A percentile compares a stretch with the other conserved stretches of the same genome.
These are phyloP conservation scores for Suillus decipiens DNA, from an alignment of 768 basidiomycete species.

Conservation along the genomic window DNA sequence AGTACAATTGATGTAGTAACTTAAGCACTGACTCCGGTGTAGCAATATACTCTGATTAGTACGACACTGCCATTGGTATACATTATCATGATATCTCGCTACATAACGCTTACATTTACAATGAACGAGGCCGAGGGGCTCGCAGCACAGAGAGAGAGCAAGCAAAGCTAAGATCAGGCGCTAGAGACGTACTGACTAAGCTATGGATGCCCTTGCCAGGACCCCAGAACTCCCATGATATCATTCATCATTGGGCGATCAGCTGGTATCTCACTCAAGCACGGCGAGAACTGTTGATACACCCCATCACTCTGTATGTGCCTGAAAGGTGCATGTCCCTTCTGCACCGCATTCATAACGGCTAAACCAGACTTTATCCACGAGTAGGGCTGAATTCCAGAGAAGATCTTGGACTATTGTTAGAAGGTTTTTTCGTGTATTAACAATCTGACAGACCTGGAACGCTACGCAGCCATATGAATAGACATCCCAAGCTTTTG, in stretches of 20 bases:
- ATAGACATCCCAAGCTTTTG: slow-evolving; percentile 13
- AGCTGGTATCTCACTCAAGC: neutral
- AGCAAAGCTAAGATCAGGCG: too few relatives aligned
- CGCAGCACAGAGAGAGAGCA: too few relatives aligned
- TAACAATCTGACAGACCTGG: neutral
- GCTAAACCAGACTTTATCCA: slow-evolving; percentile 12
- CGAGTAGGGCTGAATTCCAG: slow-evolving; percentile 24
- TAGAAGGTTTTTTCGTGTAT: neutral
- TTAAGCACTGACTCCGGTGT: too few relatives aligned
- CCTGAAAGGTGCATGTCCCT: neutral
- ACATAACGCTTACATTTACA: neutral
- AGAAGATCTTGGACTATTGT: slow-evolving; percentile 24
- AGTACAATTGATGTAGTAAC: too few relatives aligned
- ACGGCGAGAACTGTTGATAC: neutral
- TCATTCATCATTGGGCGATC: neutral
- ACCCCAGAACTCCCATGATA: neutral
- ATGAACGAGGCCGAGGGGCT: too few relatives aligned
- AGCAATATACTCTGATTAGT: too few relatives aligned
- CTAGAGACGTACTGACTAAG: too few relatives aligned
- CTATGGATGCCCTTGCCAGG: too few relatives aligned
- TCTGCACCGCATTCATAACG: slow-evolving; percentile 12
- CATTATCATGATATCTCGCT: neutral
- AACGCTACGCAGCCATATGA: neutral
- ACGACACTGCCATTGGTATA: too few relatives aligned
- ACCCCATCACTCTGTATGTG: neutral